phyloP scores from a whole-genome alignment of 2,329 filamentous ascomycete species.

The Ceratocystis albifundus region DNA sequence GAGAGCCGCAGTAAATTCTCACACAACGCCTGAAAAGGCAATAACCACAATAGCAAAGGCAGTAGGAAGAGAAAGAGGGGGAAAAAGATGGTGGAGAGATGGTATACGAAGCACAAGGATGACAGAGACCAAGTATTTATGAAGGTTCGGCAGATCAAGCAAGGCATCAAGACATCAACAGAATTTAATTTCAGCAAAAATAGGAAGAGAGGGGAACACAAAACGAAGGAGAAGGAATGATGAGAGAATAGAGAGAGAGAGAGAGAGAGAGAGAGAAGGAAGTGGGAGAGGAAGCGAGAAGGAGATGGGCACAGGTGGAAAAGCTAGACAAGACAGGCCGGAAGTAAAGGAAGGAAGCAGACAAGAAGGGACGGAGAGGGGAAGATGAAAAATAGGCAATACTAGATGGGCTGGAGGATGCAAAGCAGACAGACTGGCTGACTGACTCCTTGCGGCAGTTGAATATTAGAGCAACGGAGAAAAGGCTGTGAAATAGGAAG shows the following conservation, averaged over 20 bases:
- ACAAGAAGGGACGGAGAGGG: neutral
- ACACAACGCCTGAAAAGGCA: neutral
- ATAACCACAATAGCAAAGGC: neutral
- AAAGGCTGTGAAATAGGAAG: neutral
- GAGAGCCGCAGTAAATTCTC: neutral
- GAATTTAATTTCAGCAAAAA: constrained; percentile 12
- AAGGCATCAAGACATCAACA: constrained; percentile 6
- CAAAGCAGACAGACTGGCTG: too few relatives aligned
- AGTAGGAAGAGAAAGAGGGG: neutral
- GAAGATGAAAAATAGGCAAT: neutral
- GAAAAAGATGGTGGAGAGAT: neutral
- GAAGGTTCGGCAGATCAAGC: neutral
- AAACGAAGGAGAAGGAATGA: constrained; percentile 7
- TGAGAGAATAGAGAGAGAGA: constrained; percentile 1
- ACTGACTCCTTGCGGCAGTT: too few relatives aligned
- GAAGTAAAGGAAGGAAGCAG: neutral
- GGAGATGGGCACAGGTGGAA: neutral
- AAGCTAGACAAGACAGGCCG: neutral
- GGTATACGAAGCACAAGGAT: neutral
- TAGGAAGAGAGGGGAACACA: neutral
- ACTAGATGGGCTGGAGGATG: neutral
- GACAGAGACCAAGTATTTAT: constrained; percentile 9
- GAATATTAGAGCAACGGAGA: neutral
- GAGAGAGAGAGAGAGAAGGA: neutral
- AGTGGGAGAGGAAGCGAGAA: neutral